Evolutionary conservation across 768 basidiomycete species (phyloP).

Genomic region (Rhizopogon rudus): DNA sequence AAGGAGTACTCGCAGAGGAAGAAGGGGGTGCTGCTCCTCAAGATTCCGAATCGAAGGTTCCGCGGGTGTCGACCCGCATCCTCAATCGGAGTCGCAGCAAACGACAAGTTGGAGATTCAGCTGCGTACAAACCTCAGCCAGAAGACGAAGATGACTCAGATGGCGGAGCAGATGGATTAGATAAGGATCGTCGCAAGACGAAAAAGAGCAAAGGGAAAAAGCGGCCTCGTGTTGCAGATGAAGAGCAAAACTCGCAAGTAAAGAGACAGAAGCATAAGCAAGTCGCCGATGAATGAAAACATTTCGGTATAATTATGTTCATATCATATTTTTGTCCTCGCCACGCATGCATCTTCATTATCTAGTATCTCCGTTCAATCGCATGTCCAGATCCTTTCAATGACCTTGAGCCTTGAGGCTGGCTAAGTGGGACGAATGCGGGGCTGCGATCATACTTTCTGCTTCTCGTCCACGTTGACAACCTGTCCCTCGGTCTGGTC

Average conservation of each 20-base stretch:
- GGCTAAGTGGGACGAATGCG: not conserved
- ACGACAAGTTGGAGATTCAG: constrained; percentile 29
- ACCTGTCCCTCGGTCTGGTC: not conserved
- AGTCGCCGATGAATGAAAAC: not conserved
- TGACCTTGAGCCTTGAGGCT: not conserved
- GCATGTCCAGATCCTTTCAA: not conserved
- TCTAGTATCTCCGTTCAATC: constrained; percentile 1
- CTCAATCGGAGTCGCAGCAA: constrained; percentile 15
- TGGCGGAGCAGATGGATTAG: constrained; percentile 16
- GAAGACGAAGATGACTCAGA: constrained; percentile 20
- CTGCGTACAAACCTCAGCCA: constrained; percentile 33
- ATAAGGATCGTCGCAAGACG: constrained; percentile 5
- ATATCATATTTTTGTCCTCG: not conserved
- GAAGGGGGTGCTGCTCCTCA: not conserved
- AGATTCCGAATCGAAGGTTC: not conserved
- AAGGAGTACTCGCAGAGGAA: not conserved
- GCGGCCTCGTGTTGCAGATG: constrained; percentile 1
- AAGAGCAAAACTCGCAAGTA: not conserved
- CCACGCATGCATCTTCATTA: not conserved
- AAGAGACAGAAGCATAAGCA: constrained; percentile 7
- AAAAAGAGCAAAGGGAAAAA: constrained; percentile 5
- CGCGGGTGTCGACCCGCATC: not conserved
- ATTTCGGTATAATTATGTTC: constrained; percentile 4
- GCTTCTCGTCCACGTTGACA: not conserved
- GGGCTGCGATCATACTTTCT: not conserved